Percentiles rank a stretch among this genome's conserved stretches.
phyloP scores from a whole-genome alignment of 257 asterid species.

The Scutellaria baicalensis region DNA sequence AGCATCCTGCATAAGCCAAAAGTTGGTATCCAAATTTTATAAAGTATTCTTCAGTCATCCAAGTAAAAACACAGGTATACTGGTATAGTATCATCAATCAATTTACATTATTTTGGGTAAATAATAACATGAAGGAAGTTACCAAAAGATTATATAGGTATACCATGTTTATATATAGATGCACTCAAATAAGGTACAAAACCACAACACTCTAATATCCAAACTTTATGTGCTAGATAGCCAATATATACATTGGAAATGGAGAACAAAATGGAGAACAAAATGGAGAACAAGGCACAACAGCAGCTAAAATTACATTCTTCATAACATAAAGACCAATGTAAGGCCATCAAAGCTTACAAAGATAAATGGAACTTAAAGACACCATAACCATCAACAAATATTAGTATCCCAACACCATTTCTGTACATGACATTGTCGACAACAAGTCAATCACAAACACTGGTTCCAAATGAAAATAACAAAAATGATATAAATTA shows the following conservation, averaged over 20 bases:
- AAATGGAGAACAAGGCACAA: background rate
- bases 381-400: background rate
- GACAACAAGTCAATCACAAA: slow-evolving; percentile 10
- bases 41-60: slow-evolving; percentile 23
- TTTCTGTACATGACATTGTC: background rate
- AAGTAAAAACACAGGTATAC: slow-evolving; percentile 7
- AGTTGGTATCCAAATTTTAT: slow-evolving; percentile 31
- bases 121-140: background rate
- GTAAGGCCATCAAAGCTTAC: background rate
- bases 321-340: background rate
- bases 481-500: background rate
- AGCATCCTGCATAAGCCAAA: slow-evolving; percentile 87
- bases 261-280: too few relatives aligned
- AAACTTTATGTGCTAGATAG: background rate
- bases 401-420: background rate
- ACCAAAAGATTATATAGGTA: background rate
- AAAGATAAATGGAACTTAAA: background rate
- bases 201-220: background rate
- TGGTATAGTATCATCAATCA: background rate
- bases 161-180: background rate
- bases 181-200: background rate
- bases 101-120: background rate
- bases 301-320: background rate
- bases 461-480: background rate
- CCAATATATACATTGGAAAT: background rate